phyloP scores from a whole-genome alignment of 2,329 filamentous ascomycete genomes.

The Onygena corvina region DNA sequence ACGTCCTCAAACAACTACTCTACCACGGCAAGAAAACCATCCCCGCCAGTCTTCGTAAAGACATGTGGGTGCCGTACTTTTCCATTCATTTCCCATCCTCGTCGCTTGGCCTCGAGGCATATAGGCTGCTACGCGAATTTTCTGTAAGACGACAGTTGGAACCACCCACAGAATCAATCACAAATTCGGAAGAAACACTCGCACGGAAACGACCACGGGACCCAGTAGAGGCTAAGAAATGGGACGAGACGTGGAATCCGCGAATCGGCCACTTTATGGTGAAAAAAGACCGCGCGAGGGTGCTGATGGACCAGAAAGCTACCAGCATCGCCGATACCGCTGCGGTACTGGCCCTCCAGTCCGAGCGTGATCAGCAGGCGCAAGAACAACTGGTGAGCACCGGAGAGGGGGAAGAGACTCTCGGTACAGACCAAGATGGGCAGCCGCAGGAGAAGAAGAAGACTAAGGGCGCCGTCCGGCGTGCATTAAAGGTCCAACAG shows the following conservation, averaged over 20 bases:
- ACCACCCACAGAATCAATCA: slow-evolving; percentile 36
- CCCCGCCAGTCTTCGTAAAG: slow-evolving; percentile 46
- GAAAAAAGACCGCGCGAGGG: slow-evolving; percentile 40
- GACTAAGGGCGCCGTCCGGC: slow-evolving; percentile 23
- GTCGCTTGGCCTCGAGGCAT: slow-evolving; percentile 43
- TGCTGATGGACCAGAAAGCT: slow-evolving; percentile 53
- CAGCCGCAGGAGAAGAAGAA: slow-evolving; percentile 19
- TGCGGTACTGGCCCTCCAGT: slow-evolving; percentile 38
- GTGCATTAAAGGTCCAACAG: slow-evolving; percentile 22
- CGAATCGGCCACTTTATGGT: slow-evolving; percentile 35
- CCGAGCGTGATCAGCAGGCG: slow-evolving; percentile 11
- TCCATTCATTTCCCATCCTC: slow-evolving; percentile 44
- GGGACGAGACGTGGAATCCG: slow-evolving; percentile 30
- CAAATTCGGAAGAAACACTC: slow-evolving; percentile 34
- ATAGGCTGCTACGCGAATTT: slow-evolving; percentile 49
- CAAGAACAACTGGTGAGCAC: slow-evolving; percentile 14
- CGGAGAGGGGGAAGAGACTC: slow-evolving; percentile 11
- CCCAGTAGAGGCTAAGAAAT: slow-evolving; percentile 29
- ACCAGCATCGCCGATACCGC: slow-evolving; percentile 50
- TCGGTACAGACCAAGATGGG: background rate
- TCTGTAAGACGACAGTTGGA: slow-evolving; percentile 46
- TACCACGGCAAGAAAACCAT: slow-evolving; percentile 54
- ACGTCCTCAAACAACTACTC: slow-evolving; percentile 45
- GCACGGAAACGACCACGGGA: slow-evolving; percentile 30
- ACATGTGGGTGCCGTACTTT: slow-evolving; percentile 51